Evolutionary conservation across 106 monocot genomes (phyloP).

Genomic region (Phalaenopsis aphrodite): DNA sequence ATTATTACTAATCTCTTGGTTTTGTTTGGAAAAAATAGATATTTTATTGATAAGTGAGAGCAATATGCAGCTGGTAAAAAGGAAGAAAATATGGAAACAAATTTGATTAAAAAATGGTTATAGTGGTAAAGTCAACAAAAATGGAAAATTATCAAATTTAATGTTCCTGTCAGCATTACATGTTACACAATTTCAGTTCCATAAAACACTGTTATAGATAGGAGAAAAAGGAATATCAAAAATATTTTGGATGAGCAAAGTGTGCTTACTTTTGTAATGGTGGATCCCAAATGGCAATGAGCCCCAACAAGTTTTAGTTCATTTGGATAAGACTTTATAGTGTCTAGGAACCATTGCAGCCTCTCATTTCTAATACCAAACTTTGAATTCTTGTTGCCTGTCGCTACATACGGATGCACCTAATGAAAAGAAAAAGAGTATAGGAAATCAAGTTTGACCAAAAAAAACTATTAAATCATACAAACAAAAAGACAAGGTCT

Average conservation of each 20-base stretch:
- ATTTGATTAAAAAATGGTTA: neutral
- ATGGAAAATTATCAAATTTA: neutral
- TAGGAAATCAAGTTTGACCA: neutral
- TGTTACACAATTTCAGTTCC: neutral
- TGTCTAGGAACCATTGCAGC: constrained; percentile 89
- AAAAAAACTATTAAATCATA: neutral
- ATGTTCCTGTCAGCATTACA: neutral
- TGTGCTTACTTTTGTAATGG: constrained; percentile 73
- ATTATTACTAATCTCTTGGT: no score
- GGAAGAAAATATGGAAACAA: neutral
- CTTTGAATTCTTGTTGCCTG: constrained; percentile 96
- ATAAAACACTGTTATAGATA: neutral
- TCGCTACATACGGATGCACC: constrained; percentile 99
- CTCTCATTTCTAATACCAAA: constrained; percentile 98
- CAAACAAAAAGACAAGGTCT: neutral
- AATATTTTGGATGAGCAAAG: neutral
- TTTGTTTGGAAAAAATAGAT: neutral
- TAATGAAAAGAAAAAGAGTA: constrained; percentile 1
- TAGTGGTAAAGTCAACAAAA: neutral
- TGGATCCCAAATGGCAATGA: constrained; percentile 95
- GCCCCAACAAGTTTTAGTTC: constrained; percentile 90
- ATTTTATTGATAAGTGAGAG: neutral
- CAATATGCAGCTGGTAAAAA: neutral
- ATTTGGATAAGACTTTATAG: constrained; percentile 61
- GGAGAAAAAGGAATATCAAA: neutral